Conservation (phyloP, 192 early-diverging fungal genomes). For the Tieghemiomyces parasiticus region DNA sequence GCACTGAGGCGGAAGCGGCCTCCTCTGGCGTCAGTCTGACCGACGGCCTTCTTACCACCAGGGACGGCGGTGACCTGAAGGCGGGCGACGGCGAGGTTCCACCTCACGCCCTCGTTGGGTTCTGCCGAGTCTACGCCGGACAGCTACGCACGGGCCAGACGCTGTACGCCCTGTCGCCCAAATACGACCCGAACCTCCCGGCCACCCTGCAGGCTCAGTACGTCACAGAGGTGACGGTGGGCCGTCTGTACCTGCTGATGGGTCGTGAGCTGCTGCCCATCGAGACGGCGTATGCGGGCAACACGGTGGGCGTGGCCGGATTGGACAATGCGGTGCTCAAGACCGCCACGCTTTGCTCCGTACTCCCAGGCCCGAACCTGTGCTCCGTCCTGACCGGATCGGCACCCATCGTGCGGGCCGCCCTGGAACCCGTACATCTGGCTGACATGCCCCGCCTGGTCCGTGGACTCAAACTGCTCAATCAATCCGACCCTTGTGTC, state of each 20-base stretch:
- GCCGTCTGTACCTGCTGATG: constrained; percentile 89
- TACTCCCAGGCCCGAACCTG: constrained; percentile 57
- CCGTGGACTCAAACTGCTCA: constrained; percentile 75
- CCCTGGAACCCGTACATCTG: constrained; percentile 84
- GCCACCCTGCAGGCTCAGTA: constrained; percentile 21
- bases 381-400: constrained; percentile 34
- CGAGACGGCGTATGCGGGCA: constrained; percentile 80
- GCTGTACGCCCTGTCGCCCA: constrained; percentile 83
- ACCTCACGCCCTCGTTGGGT: constrained; percentile 66
- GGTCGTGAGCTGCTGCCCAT: constrained; percentile 80
- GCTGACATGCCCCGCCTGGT: constrained; percentile 75
- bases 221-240: constrained; percentile 55
- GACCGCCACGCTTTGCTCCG: constrained; percentile 77
- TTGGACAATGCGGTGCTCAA: constrained; percentile 86
- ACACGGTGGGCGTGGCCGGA: constrained; percentile 88
- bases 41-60: too few relatives aligned
- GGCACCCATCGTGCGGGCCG: constrained; percentile 92
- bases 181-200: constrained; percentile 60
- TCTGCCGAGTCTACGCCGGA: constrained; percentile 87
- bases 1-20: background rate
- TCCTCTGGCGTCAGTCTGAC: constrained; percentile 15
- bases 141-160: constrained; percentile 72
- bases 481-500: constrained; percentile 90
- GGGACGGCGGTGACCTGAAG: constrained; percentile 17
- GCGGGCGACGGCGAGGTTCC: constrained; percentile 7